Evolutionary conservation across 2,329 filamentous ascomycete genomes (phyloP).

Genomic region (Ambrosiella cleistominuta): DNA sequence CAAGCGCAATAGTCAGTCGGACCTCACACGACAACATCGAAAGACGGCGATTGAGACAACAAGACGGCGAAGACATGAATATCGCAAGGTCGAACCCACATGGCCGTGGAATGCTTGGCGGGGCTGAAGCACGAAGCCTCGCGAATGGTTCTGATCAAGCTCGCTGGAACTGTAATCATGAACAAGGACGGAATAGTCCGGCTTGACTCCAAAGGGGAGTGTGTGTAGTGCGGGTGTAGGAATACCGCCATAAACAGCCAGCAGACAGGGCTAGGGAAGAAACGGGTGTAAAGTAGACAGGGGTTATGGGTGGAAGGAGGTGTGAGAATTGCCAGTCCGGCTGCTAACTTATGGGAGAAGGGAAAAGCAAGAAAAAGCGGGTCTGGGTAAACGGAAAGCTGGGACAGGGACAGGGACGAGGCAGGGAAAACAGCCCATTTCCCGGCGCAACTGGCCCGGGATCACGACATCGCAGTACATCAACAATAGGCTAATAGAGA

Average conservation of each 20-base stretch:
- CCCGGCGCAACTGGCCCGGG: background rate
- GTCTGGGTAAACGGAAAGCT: background rate
- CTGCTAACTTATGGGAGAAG: background rate
- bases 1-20: slow-evolving; percentile 3
- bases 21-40: background rate
- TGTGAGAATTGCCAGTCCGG: slow-evolving; percentile 1
- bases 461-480: slow-evolving; percentile 11
- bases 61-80: background rate
- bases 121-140: background rate
- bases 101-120: background rate
- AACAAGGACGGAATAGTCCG: background rate
- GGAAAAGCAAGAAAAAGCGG: background rate
- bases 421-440: slow-evolving; percentile 3
- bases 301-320: slow-evolving; percentile 1
- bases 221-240: background rate
- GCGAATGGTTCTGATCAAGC: background rate
- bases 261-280: slow-evolving; percentile 11
- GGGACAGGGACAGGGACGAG: background rate
- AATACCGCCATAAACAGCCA: slow-evolving; percentile 6
- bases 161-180: background rate
- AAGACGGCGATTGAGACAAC: background rate
- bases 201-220: background rate
- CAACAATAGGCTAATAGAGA: slow-evolving; percentile 9
- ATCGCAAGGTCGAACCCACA: background rate
- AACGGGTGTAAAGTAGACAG: slow-evolving; percentile 6